Conservation (phyloP, 2,329 filamentous ascomycete genomes). For the Sporothrix curviconia region DNA sequence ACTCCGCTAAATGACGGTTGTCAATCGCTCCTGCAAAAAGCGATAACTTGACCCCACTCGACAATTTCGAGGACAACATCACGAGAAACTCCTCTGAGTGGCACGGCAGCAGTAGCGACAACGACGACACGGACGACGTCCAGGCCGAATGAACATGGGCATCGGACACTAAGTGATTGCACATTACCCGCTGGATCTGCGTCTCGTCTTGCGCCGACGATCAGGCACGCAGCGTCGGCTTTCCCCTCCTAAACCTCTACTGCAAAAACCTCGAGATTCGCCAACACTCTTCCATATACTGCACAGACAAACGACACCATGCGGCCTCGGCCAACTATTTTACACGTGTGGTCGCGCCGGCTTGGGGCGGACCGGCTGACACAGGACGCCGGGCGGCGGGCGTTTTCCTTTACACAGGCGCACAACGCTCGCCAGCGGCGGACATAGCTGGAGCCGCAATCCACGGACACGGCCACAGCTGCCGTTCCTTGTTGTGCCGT, state of each 20-base stretch:
- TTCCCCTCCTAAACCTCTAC: neutral
- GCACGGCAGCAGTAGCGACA: too few species aligned
- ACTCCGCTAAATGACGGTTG: neutral
- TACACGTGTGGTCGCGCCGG: conserved; percentile 8
- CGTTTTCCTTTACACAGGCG: conserved; percentile 9
- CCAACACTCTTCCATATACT: too few species aligned
- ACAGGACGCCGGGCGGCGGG: neutral
- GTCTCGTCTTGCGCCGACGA: too few species aligned
- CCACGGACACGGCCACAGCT: conserved; percentile 34
- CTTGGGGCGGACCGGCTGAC: neutral
- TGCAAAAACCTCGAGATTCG: too few species aligned
- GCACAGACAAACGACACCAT: neutral
- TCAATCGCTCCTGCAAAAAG: neutral
- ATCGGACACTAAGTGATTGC: neutral
- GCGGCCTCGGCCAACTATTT: conserved; percentile 2
- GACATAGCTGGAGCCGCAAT: conserved; percentile 7
- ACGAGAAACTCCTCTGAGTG: neutral
- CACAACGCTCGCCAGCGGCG: neutral
- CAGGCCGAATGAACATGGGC: neutral
- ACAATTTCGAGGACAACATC: neutral
- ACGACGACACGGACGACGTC: neutral
- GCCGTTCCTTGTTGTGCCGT: conserved; percentile 44
- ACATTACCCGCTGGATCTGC: neutral
- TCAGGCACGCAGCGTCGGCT: neutral
- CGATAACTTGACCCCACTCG: neutral